Evolutionary conservation across 1,284 basidiomycete genomes (phyloP), one percentile per base, ranked within the genome.

Genomic region (Flammula alnicola): DNA sequence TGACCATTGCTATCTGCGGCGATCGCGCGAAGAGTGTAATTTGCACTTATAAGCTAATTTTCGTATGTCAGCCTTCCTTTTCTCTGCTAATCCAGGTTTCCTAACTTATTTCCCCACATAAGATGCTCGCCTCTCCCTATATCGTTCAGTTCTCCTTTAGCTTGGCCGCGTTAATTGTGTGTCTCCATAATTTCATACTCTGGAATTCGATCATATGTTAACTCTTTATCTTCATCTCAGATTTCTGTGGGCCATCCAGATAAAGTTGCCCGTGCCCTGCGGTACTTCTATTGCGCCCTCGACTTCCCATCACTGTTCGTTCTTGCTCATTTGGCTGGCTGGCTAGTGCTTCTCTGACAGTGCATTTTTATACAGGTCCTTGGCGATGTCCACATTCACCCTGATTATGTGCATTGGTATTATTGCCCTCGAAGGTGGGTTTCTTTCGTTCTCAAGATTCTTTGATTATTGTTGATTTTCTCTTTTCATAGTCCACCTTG

Each of bases 111-210:
- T 1, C 7, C 29, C 23, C 17, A 11, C 36, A 27, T 7, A 26
- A 74, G 73, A 65, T 74, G 63, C 57, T 74, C 11, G 57, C 61
- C 10, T 63, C 67, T 5, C 72, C 72, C 4, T 74, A 74, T 43
- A 36, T 69, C 31, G 59, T 55, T 12, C 63, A 68, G 20, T 32
- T 61, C 4, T 54, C 54, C 7, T 73, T 73, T 47, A 57, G 64
- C 0, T 42, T 67, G 17, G 63, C 63, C 14, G 61, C 67, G 10
- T 60, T 72, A 14, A 37, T 68, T n/a, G 66, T 68, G 32, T 17
- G 62, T 58, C 12, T 14, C 20, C 20, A 8, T 19, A 6, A 9
- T 17, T 47, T 40, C 2, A 30, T 46, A n/a, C 19, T 14, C 14
- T 12, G 7, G 12, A 11, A n/a, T 22, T 12, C 6, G 16, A 12